phyloP scores from a whole-genome alignment of 805 yeast species.

The Saturnispora kantuleensis region DNA sequence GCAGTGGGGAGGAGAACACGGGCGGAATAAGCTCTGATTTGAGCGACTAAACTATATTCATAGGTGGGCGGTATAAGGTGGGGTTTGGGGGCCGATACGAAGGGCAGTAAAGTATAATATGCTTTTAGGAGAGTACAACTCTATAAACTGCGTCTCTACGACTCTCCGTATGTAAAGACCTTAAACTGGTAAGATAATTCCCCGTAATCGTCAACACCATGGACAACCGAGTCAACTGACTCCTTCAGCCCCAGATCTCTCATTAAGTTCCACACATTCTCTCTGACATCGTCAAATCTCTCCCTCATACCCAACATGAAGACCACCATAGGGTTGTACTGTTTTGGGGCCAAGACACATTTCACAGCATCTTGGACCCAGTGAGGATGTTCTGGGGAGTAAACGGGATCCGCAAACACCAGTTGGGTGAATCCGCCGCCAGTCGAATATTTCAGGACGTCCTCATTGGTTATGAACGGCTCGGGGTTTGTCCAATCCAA shows the following conservation, averaged over 20 bases:
- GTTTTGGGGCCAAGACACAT: slow-evolving; percentile 30
- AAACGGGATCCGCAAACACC: slow-evolving; percentile 80
- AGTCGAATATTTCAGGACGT: slow-evolving; percentile 12
- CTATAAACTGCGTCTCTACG: neutral
- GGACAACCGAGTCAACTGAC: slow-evolving; percentile 34
- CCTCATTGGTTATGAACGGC: slow-evolving; percentile 17
- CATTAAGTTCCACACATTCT: slow-evolving; percentile 47
- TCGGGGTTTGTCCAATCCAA: slow-evolving; percentile 74
- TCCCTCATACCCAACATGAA: slow-evolving; percentile 70
- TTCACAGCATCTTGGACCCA: slow-evolving; percentile 57
- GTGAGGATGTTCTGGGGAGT: slow-evolving; percentile 70
- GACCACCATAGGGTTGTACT: slow-evolving; percentile 36
- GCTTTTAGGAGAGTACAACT: neutral
- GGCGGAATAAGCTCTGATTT: no score
- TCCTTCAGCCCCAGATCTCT: slow-evolving; percentile 27
- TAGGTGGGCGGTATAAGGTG: no score
- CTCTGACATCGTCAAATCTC: slow-evolving; percentile 57
- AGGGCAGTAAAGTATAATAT: no score
- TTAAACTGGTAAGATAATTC: slow-evolving; percentile 48
- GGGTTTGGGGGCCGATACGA: no score
- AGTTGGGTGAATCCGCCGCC: slow-evolving; percentile 41
- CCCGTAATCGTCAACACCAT: slow-evolving; percentile 85
- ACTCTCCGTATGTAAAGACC: slow-evolving; percentile 14
- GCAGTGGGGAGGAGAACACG: no score
- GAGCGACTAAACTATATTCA: no score